Evolutionary conservation across 2,329 filamentous ascomycete genomes (phyloP), one percentile per base, ranked within the genome.

Genomic region (Phialophora expanda): DNA sequence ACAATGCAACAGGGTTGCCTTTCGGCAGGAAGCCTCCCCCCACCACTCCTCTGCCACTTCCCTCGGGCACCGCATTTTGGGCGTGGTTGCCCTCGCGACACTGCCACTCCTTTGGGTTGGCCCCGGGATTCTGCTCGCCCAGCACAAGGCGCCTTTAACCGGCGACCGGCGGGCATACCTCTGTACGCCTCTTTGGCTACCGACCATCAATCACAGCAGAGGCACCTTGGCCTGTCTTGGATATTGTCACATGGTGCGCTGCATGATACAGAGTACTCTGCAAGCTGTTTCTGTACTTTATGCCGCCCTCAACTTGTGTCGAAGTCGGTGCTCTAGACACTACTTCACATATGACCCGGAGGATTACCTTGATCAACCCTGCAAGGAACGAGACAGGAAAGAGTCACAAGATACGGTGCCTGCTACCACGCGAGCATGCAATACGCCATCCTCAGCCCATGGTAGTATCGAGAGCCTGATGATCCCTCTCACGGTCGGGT

Each of bases 341-440:
- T 58, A 48, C 56, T n/a, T 34, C 56, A 26, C 50, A 30, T n/a
- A 38, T 26, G 48, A 44, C 34, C 51, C 60, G 60, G 60, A 62
- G 60, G 55, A 62, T 62, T 62, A 46, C 51, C 60, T 62, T 62
- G 60, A 61, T 54, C 58, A 41, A 38, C 58, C 26, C 58, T 53
- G 46, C 12, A 20, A 53, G 20, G 28, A 12, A 61, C 20, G 32
- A 53, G 50, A 14, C n/a, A 32, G 17, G 50, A 20, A 56, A 4
- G 14, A 30, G 48, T 62, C 60, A 56, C 60, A 56, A 44, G 60
- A 48, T 62, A 26, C 34, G 30, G 32, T 53, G 4, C 53, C 26
- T 44, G 2, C 38, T 44, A 44, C 38, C 38, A 44, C 38, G 38
- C 17, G 38, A n/a, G 17, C 14, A 17, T 7, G 38, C 38, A n/a